Base-by-base conservation (phyloP, 1,284 basidiomycete genomes). In the Macrocybe sp. region DNA sequence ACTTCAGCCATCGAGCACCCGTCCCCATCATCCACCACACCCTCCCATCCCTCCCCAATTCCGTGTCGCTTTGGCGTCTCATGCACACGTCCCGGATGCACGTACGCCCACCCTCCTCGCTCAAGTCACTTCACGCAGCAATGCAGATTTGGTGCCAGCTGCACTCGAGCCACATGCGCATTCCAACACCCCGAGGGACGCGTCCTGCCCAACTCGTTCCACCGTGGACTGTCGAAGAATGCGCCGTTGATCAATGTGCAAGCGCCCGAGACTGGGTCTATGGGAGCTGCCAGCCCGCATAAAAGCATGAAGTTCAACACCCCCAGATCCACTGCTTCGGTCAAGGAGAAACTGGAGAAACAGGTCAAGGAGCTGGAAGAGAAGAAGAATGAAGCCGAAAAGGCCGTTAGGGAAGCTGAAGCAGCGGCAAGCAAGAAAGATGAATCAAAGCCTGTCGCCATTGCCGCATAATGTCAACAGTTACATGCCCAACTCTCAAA, bases 121-220 rank as follows among this genome's bases (percentile, higher is more conserved):
- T 63, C 74, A 44, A 49, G 62, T 36, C 63, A 75, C 48, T 50
- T 58, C 46, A 59, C 67, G 9, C 73, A 74, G 47, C 78, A 76
- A 29, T 92, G 89, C 63, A 79, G 82, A 42, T 92, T 87, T 55
- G 89, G 86, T 14, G 68, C 84, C 1, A 76, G 65, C n/a, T 92
- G 89, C 64, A 92, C 89, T 7, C 81, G 85, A 44, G 78, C 81
- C 10, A 73, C 77, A 41, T 92, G 89, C 61, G 66, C 78, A 4
- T 92, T 81, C 72, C 80, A 86, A 55, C 89, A 92, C 58, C 89
- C 89, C 0, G 81, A 86, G 44, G 85, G 84, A 6, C 83, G 89
- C 8, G 85, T 87, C 6, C 70, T 89, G 2, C 88, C 89, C 1
- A 74, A 78, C 1, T 70, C 80, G 4, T 90, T 90, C 75, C 85